A percentile compares a stretch with the other conserved stretches of the same genome.
Evolutionary conservation across 2,329 filamentous ascomycete species (phyloP).

Genomic region (Nemania sp.): DNA sequence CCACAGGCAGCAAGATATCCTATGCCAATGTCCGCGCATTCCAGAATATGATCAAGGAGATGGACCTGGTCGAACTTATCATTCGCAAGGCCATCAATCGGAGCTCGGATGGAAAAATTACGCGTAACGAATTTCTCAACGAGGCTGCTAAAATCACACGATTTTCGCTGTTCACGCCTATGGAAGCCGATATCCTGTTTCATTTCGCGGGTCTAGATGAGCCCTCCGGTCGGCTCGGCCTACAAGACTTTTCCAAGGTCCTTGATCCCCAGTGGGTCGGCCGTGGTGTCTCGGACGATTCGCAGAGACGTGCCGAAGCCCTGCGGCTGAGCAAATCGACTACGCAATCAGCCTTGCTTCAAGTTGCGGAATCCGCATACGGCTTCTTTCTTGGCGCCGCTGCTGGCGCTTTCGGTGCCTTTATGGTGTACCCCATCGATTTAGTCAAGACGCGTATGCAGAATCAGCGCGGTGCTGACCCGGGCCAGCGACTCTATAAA

Average conservation of each 20-base stretch:
- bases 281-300: conserved; percentile 58
- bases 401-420: conserved; percentile 95
- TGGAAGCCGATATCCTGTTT: conserved; percentile 98
- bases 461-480: conserved; percentile 84
- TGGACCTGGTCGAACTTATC: conserved; percentile 95
- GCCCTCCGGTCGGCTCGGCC: conserved; percentile 79
- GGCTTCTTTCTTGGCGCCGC: conserved; percentile 89
- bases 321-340: conserved; percentile 56
- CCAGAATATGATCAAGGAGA: conserved; percentile 96
- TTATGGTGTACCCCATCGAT: conserved; percentile 99
- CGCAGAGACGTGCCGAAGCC: conserved; percentile 36
- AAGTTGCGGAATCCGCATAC: conserved; percentile 77
- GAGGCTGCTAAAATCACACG: conserved; percentile 89
- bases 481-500: conserved; percentile 90
- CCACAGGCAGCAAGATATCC: conserved; percentile 87
- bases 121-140: conserved; percentile 89
- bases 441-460: conserved; percentile 98
- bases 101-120: conserved; percentile 90
- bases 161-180: conserved; percentile 95
- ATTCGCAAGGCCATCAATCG: conserved; percentile 83
- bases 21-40: conserved; percentile 98
- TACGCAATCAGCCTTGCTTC: conserved; percentile 62
- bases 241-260: conserved; percentile 90
- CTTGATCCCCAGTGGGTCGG: conserved; percentile 90
- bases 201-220: conserved; percentile 95